phyloP scores from a whole-genome alignment of 176 grass and related monocot species.

The Hordeum vulgare region DNA sequence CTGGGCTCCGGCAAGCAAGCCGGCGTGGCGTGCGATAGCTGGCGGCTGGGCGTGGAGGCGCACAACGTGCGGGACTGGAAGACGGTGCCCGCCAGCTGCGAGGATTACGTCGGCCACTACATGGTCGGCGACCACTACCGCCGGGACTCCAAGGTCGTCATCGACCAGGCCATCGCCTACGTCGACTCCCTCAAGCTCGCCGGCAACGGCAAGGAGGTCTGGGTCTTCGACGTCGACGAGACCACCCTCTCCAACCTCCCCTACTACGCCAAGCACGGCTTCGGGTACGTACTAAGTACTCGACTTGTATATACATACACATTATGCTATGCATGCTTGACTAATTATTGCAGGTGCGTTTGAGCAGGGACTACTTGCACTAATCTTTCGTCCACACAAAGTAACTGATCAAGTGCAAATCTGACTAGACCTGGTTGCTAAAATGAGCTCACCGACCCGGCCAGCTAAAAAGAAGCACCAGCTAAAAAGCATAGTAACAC shows the following conservation, averaged over 20 bases:
- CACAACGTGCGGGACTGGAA: constrained; percentile 40
- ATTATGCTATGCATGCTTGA: too few species aligned
- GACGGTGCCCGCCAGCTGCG: constrained; percentile 33
- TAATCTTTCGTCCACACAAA: not conserved
- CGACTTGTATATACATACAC: not conserved
- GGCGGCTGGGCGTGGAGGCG: constrained; percentile 46
- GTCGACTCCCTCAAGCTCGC: constrained; percentile 13
- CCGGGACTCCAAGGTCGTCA: constrained; percentile 37
- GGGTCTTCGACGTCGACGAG: constrained; percentile 71
- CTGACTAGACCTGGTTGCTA: not conserved
- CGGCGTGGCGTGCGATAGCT: constrained; percentile 46
- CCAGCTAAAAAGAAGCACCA: too few species aligned
- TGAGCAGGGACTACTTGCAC: not conserved
- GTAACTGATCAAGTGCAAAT: not conserved
- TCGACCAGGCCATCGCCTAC: constrained; percentile 41
- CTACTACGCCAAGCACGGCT: constrained; percentile 48
- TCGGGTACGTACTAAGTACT: constrained; percentile 44
- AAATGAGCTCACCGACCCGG: too few species aligned
- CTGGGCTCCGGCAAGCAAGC: not conserved
- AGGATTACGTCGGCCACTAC: constrained; percentile 47
- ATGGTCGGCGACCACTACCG: constrained; percentile 39
- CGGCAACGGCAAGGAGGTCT: constrained; percentile 44
- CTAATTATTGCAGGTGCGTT: not conserved
- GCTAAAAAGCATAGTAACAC: too few species aligned
- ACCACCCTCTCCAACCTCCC: constrained; percentile 51